Evolutionary conservation across 306 rosid species (phyloP), one percentile per base, ranked within the genome.

Genomic region (Biancaea sappan): DNA sequence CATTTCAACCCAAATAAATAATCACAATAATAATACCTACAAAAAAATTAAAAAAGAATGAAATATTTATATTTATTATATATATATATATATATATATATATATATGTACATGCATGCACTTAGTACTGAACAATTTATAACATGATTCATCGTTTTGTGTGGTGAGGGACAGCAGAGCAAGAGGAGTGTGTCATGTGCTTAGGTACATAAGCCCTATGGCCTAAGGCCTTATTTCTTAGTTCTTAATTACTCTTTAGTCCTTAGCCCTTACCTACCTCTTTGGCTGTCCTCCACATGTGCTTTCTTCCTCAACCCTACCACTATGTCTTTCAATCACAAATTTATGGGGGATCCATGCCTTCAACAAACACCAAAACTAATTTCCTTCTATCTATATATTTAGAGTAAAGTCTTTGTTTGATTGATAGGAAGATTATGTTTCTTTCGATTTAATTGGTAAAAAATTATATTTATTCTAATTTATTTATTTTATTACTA

Each of bases 151-250:
- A n/a, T n/a, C n/a, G n/a, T n/a, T n/a, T 78, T 65, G 62, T 25
- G 65, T 57, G 54, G 85, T 86, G 88, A 83, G 40, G 76, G 84
- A 82, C 91, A 90, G 90, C 89, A 82, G 68, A 83, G 69, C 76
- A 81, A 81, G 85, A 81, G 82, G 80, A 77, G 90, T 44, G 5
- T 67, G 69, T 87, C 98, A 92, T 92, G 90, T 90, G 94, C 89
- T 79, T 83, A 71, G 87, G 90, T 79, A 81, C 75, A 81, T 46
- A 32, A 15, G 44, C 32, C 43, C 66, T 34, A 60, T n/a, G 15
- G 64, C 5, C 13, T 5, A n/a, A 18, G 6, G 29, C 46, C 44
- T n/a, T n/a, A n/a, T n/a, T n/a, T n/a, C n/a, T n/a, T n/a, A n/a
- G n/a, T n/a, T n/a, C n/a, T n/a, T n/a, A n/a, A n/a, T n/a, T n/a